Evolutionary conservation across 345 rosid species (phyloP).

Genomic region (rapeseed (Brassica napus)): DNA sequence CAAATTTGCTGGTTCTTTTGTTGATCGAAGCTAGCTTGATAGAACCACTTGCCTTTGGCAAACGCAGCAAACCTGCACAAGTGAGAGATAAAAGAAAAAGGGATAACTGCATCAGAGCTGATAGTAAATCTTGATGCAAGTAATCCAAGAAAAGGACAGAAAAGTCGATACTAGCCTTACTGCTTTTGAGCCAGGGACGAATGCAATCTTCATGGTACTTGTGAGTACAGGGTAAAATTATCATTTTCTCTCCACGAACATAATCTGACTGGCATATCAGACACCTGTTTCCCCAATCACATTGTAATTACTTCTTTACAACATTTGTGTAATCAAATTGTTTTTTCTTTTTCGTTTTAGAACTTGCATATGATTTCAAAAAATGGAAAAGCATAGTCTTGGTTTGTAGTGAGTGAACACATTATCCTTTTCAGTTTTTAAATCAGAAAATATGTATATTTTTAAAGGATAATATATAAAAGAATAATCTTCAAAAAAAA

Average conservation of each 20-base stretch:
- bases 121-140: neutral
- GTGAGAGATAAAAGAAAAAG: neutral
- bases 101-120: neutral
- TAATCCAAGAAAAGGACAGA: neutral
- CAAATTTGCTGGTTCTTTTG: neutral
- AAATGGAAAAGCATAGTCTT: neutral
- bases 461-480: neutral
- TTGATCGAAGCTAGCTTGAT: neutral
- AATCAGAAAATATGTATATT: neutral
- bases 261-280: conserved; percentile 10
- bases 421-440: neutral
- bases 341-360: neutral
- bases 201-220: conserved; percentile 33
- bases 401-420: neutral
- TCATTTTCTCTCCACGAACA: neutral
- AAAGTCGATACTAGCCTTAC: conserved; percentile 7
- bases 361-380: no score
- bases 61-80: conserved; percentile 23
- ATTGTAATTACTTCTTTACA: neutral
- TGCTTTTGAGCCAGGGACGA: conserved; percentile 19
- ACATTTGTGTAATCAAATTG: neutral
- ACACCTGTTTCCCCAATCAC: conserved; percentile 8
- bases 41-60: conserved; percentile 17
- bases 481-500: neutral
- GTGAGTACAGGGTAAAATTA: conserved; percentile 25